phyloP scores from a whole-genome alignment of 768 basidiomycete genomes.

The Boletus vermiculosoides region DNA sequence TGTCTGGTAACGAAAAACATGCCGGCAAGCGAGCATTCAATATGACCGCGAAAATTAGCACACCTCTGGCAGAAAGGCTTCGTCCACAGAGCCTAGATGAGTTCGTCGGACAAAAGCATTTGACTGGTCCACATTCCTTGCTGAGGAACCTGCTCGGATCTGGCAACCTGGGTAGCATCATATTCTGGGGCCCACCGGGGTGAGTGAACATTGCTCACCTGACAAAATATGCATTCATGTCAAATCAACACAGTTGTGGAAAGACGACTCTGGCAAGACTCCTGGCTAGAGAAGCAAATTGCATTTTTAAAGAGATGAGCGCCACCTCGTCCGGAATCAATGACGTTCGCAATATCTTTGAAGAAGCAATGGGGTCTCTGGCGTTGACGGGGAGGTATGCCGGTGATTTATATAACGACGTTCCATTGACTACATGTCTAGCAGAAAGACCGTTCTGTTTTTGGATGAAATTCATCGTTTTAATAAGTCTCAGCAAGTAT shows the following conservation, averaged over 20 bases:
- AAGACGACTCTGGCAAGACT: constrained; percentile 78
- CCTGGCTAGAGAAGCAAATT: constrained; percentile 56
- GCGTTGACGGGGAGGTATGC: constrained; percentile 61
- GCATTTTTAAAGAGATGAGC: constrained; percentile 72
- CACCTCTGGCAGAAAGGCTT: constrained; percentile 70
- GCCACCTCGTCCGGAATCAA: constrained; percentile 68
- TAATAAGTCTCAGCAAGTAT: constrained; percentile 66
- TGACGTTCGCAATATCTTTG: constrained; percentile 71
- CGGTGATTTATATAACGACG: not conserved
- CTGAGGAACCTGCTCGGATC: constrained; percentile 51
- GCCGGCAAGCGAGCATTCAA: constrained; percentile 20
- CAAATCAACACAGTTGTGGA: constrained; percentile 46
- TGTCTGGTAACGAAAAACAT: constrained; percentile 19
- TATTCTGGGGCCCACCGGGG: constrained; percentile 80
- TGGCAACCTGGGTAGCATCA: constrained; percentile 56
- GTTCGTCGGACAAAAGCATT: constrained; percentile 69
- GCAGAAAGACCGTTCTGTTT: constrained; percentile 71
- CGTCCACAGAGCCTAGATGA: constrained; percentile 63
- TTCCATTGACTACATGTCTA: constrained; percentile 4
- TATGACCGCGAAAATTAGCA: constrained; percentile 31
- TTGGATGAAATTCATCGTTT: constrained; percentile 86
- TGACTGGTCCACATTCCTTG: constrained; percentile 56
- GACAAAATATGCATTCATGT: not conserved
- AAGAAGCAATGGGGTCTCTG: constrained; percentile 69
- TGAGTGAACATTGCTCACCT: constrained; percentile 16